Evolutionary conservation across 352 stramenopile species (phyloP).

Genomic region (Blastocystis sp.): DNA sequence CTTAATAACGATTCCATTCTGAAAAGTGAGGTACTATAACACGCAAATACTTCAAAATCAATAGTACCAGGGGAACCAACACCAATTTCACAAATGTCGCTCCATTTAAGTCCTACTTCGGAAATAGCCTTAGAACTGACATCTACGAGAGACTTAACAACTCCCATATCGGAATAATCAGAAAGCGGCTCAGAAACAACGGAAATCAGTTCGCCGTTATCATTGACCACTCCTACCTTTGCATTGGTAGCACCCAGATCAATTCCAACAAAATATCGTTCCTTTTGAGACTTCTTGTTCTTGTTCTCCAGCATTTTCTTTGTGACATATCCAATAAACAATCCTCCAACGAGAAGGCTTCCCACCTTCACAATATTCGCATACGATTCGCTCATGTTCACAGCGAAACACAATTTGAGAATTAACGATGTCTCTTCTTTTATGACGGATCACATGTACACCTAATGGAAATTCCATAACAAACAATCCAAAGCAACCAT

Average conservation of each 20-base stretch:
- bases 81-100: constrained; percentile 30
- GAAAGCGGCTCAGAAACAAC: not conserved
- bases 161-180: constrained; percentile 46
- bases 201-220: constrained; percentile 20
- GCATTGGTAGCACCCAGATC: constrained; percentile 44
- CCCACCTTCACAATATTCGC: not conserved
- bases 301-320: not conserved
- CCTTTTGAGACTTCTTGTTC: not conserved
- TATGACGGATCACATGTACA: too few species aligned
- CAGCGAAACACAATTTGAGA: not conserved
- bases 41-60: constrained; percentile 41
- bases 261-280: constrained; percentile 49
- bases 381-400: not conserved
- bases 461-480: not conserved
- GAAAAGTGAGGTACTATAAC: not conserved
- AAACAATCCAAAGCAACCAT: constrained; percentile 38
- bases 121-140: not conserved
- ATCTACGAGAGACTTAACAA: constrained; percentile 5
- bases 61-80: constrained; percentile 38
- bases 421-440: too few species aligned
- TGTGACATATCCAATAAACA: not conserved
- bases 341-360: not conserved
- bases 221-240: constrained; percentile 34
- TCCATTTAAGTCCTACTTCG: constrained; percentile 22
- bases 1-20: constrained; percentile 54